Conservation (phyloP, 768 basidiomycete genomes). For the Termitomyces sp. region DNA sequence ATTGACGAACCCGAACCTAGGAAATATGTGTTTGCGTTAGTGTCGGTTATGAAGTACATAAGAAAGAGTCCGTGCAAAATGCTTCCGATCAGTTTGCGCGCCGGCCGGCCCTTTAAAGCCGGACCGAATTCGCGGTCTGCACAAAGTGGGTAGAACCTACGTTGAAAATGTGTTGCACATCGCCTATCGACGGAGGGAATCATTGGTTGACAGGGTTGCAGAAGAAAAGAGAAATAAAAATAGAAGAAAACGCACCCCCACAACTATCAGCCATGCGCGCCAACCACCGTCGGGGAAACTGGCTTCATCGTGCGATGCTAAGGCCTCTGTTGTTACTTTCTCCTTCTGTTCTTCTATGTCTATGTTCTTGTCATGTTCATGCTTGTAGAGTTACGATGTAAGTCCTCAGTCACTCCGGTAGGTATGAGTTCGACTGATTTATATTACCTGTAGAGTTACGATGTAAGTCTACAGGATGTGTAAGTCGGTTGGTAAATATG, state of each 20-base stretch:
- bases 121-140: neutral
- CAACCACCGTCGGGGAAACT: slow-evolving; percentile 39
- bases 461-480: too few relatives aligned
- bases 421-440: too few relatives aligned
- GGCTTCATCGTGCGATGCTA: neutral
- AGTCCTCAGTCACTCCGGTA: too few relatives aligned
- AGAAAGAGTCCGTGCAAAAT: too few relatives aligned
- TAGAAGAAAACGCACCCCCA: slow-evolving; percentile 27
- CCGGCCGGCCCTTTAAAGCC: neutral
- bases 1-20: slow-evolving; percentile 64
- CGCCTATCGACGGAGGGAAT: slow-evolving; percentile 22
- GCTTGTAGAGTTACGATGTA: too few relatives aligned
- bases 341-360: neutral
- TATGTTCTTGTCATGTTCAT: neutral
- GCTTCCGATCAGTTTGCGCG: neutral
- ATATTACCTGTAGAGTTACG: too few relatives aligned
- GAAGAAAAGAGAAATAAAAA: too few relatives aligned
- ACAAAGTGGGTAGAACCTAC: slow-evolving; percentile 21
- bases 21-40: slow-evolving; percentile 7
- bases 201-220: neutral
- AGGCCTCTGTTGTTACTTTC: neutral
- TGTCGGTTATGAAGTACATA: neutral
- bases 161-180: slow-evolving; percentile 43
- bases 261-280: slow-evolving; percentile 38
- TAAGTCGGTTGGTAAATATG: too few relatives aligned